Conservation (phyloP, 352 stramenopile genomes). For the Globisporangium uncinulatum region DNA sequence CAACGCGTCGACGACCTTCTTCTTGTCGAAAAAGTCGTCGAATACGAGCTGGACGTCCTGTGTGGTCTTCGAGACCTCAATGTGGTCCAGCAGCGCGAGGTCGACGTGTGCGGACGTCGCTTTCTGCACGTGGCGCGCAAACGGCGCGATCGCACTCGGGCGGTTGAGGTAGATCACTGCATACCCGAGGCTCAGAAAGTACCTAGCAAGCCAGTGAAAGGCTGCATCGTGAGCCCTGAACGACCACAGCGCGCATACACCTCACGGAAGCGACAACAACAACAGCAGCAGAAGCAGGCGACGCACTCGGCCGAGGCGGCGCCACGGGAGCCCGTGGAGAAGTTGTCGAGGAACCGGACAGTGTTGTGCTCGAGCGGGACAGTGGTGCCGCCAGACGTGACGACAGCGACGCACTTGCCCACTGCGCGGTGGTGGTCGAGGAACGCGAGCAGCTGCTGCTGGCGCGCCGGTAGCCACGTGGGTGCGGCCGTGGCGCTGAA, state of each 20-base stretch:
- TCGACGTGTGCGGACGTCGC: conserved; percentile 52
- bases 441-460: conserved; percentile 47
- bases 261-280: not conserved
- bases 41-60: conserved; percentile 32
- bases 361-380: conserved; percentile 93
- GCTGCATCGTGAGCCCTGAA: no score
- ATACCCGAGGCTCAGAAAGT: conserved; percentile 93
- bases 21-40: conserved; percentile 31
- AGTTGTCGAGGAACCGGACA: conserved; percentile 98
- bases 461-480: conserved; percentile 23
- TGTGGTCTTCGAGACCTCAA: conserved; percentile 19
- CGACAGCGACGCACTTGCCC: conserved; percentile 86
- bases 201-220: conserved; percentile 19
- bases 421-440: conserved; percentile 57
- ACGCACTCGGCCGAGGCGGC: conserved; percentile 72
- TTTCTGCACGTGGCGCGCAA: conserved; percentile 67
- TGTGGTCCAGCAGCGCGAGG: conserved; percentile 62
- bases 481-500: conserved; percentile 46
- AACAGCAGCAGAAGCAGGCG: not conserved
- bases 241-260: conserved; percentile 14
- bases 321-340: conserved; percentile 92
- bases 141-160: conserved; percentile 79
- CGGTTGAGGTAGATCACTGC: conserved; percentile 96
- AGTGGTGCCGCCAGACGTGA: conserved; percentile 95
- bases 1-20: conserved; percentile 43